Percentiles rank a stretch among this genome's conserved stretches.
Conservation (phyloP, 805 yeast species). For the Candida nanaspora region DNA sequence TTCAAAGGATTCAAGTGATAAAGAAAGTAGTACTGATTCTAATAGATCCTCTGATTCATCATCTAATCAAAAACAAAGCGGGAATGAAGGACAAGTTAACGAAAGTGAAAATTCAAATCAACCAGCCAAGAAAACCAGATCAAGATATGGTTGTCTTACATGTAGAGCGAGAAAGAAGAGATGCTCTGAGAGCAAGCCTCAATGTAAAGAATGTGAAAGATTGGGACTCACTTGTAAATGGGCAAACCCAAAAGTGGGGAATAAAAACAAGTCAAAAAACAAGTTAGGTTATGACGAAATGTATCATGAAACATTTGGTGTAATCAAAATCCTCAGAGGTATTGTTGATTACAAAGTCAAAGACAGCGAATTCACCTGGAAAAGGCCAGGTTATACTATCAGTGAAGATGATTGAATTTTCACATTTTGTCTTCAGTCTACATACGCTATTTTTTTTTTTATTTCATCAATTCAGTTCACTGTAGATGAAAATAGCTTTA, state of each 20-base stretch:
- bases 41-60: too few species aligned
- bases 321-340: conserved; percentile 17
- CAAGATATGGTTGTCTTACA: conserved; percentile 27
- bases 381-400: conserved; percentile 1
- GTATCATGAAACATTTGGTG: conserved; percentile 16
- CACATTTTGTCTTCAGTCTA: too few species aligned
- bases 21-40: too few species aligned
- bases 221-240: conserved; percentile 17
- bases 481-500: too few species aligned
- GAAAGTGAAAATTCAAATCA: too few species aligned
- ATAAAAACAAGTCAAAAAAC: conserved; percentile 16
- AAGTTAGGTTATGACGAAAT: conserved; percentile 17
- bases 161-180: conserved; percentile 36
- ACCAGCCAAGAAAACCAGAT: conserved; percentile 10
- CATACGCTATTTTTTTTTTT: too few species aligned
- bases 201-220: conserved; percentile 23
- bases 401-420: not conserved
- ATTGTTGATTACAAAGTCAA: conserved; percentile 16
- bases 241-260: conserved; percentile 16
- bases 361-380: conserved; percentile 11
- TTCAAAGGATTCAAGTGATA: not conserved
- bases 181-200: conserved; percentile 34
- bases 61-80: too few species aligned
- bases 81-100: too few species aligned
- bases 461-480: too few species aligned